Evolutionary conservation across 2,329 filamentous ascomycete species (phyloP).

Genomic region (Claviceps citrina): DNA sequence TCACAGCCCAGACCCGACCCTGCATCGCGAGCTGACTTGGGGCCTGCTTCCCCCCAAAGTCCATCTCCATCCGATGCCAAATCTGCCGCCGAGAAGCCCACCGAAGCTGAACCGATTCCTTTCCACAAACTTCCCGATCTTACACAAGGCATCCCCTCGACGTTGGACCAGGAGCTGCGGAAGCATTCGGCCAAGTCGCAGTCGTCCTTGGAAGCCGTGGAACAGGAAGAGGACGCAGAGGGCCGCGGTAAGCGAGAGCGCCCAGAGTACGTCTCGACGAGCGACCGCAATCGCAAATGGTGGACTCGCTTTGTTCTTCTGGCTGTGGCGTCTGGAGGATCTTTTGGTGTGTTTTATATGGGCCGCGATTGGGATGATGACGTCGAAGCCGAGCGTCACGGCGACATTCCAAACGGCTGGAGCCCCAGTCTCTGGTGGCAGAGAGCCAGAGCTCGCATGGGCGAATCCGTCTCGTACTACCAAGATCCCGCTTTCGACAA

Average conservation of each 20-base stretch:
- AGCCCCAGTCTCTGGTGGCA: conserved; percentile 60
- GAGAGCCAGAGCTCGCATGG: conserved; percentile 59
- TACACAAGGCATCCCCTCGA: conserved; percentile 88
- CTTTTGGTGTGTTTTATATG: conserved; percentile 54
- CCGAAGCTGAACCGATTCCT: conserved; percentile 29
- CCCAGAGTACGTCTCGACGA: conserved; percentile 77
- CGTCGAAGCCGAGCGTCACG: conserved; percentile 54
- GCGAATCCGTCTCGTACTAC: conserved; percentile 75
- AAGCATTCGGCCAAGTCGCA: conserved; percentile 22
- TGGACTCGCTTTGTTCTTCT: conserved; percentile 63
- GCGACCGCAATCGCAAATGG: conserved; percentile 64
- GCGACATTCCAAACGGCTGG: conserved; percentile 70
- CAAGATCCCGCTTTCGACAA: conserved; percentile 91
- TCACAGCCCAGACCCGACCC: background rate
- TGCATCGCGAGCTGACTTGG: conserved; percentile 4
- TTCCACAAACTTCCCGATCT: conserved; percentile 70
- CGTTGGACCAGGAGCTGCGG: conserved; percentile 60
- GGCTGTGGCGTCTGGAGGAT: conserved; percentile 37
- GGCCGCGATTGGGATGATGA: conserved; percentile 80
- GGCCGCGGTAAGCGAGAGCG: conserved; percentile 29
- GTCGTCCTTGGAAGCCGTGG: conserved; percentile 20
- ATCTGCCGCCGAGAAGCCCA: conserved; percentile 13
- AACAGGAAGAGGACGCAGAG: conserved; percentile 19
- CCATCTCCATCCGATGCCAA: background rate
- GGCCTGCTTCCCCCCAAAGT: conserved; percentile 3